Evolutionary conservation across 345 rosid species (phyloP), one percentile per base, ranked within the genome.

Genomic region (Eucalyptus dawsonii): DNA sequence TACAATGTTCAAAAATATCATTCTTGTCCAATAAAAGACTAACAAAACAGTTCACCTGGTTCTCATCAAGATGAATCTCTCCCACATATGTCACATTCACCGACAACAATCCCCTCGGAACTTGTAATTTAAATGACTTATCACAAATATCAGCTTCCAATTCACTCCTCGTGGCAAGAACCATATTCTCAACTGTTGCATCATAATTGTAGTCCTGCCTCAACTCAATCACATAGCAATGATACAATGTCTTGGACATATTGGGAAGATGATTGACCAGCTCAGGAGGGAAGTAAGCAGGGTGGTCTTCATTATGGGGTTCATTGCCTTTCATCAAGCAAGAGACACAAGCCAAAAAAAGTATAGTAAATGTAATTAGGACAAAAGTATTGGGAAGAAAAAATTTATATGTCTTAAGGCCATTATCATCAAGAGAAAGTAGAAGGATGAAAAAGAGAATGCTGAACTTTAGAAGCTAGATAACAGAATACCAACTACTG

Each of bases 251-350:
- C 87, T 87, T 85, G 58, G 90, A 54, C 60, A 81, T 58, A 21
- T 80, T 29, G 24, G 91, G 89, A 65, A 90, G 89, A 47, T 85
- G 89, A 87, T 91, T 89, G 80, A 93, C 96, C 86, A 98, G 92
- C 89, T 97, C 98, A 76, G 95, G 93, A 13, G 99, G 99, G 62
- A 95, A 93, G 92, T 94, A 98, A 45, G 91, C 54, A 14, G 97
- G 98, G 53, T 95, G 98, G 76, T 95, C 96, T 51, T 93, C 92
- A 88, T 89, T 62, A 89, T 94, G 93, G 3, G 80, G 80, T 45
- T 90, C 91, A 83, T 89, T 93, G 50, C 90, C 99, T 96, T 92
- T 51, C 25, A 83, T 34, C 40, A 86, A 67, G 50, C 8, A 37
- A 21, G 87, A 13, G 86, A 86, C 51, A 91, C 88, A 88, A 15